Evolutionary conservation across 164 flowering plant genomes (phyloP).

Genomic region (Warburgia ugandensis): DNA sequence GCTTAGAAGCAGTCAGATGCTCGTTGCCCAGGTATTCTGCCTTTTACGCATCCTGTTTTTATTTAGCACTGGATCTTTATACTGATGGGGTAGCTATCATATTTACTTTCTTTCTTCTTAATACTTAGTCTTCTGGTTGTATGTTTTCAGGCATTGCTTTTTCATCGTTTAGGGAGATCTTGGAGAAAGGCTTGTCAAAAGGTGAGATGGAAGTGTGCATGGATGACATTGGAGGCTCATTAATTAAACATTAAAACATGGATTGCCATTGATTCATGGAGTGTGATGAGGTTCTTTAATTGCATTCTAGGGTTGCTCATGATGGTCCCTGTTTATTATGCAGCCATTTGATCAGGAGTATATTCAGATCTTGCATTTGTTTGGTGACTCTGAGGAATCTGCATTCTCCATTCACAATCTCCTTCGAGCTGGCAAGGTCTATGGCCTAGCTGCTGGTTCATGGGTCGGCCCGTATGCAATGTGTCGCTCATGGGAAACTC

Average conservation of each 20-base stretch:
- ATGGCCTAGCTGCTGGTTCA: conserved; percentile 89
- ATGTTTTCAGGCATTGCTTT: conserved; percentile 60
- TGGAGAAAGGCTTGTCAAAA: conserved; percentile 66
- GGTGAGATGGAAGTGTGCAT: conserved; percentile 47
- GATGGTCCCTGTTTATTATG: conserved; percentile 19
- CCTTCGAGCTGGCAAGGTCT: conserved; percentile 67
- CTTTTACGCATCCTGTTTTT: background rate
- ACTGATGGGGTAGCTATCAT: too few species aligned
- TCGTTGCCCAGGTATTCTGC: conserved; percentile 72
- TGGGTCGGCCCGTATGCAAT: conserved; percentile 99
- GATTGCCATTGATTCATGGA: too few species aligned
- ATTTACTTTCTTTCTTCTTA: background rate
- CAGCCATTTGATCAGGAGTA: conserved; percentile 65
- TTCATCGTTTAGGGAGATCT: conserved; percentile 72
- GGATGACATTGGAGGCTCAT: too few species aligned
- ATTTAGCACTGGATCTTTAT: background rate
- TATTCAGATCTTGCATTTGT: conserved; percentile 60
- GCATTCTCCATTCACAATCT: conserved; percentile 88
- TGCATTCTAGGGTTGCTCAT: conserved; percentile 17
- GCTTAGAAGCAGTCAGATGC: conserved; percentile 99
- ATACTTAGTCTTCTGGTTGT: conserved; percentile 1
- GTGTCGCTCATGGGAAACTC: conserved; percentile 90
- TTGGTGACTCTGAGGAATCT: conserved; percentile 77
- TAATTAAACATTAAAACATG: too few species aligned
- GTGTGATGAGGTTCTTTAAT: conserved; percentile 10